Base-by-base conservation (phyloP, 2,329 filamentous ascomycete genomes). In the Coniochaeta ligniaria region DNA sequence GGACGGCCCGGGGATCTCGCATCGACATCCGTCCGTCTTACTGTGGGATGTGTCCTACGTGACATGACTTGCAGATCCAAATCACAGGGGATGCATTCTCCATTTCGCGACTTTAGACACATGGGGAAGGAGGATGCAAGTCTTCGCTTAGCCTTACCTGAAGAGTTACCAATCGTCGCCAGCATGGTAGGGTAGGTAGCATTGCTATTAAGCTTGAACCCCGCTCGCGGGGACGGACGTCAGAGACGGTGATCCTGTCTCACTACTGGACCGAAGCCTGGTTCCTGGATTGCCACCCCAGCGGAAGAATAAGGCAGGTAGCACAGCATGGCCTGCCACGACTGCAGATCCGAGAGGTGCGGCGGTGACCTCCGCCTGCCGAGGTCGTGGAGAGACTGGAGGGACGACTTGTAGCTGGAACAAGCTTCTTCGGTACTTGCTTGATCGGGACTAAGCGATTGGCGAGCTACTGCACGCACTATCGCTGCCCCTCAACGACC, bases 381-480 rank as follows among this genome's bases (percentile, higher is more conserved):
- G 31, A 52, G 22, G 22, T 52, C 43, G 20, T 12, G 43, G 20
- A 24, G 43, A 47, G 43, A 47, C 22, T 52, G 47, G 54, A 22
- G 11, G 54, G n/a, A 22, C 6, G 8, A 22, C 20, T 5, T 24
- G 35, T 38, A 22, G 54, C 22, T 24, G 31, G 38, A 57, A 57
- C 54, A 57, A 57, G 54, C 54, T 57, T 57, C 28, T 35, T 38
- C 31, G 54, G 54, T 31, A 57, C 31, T 38, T 57, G 54, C 54
- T 57, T 36, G 35, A 57, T 57, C 54, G 54, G 54, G 54, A 36
- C 4, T 57, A 57, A 57, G 54, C 54, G 47, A 52, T 52, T 14
- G 47, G 47, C 45, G 9, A 50, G 45, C 45, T 50, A 50, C 45
- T 50, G 45, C 47, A 52, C 26, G 24, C n/a, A 20, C 43, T 47